Evolutionary conservation across 2,329 filamentous ascomycete species (phyloP), one percentile per base, ranked within the genome.

Genomic region (Beauveria rudraprayagi): DNA sequence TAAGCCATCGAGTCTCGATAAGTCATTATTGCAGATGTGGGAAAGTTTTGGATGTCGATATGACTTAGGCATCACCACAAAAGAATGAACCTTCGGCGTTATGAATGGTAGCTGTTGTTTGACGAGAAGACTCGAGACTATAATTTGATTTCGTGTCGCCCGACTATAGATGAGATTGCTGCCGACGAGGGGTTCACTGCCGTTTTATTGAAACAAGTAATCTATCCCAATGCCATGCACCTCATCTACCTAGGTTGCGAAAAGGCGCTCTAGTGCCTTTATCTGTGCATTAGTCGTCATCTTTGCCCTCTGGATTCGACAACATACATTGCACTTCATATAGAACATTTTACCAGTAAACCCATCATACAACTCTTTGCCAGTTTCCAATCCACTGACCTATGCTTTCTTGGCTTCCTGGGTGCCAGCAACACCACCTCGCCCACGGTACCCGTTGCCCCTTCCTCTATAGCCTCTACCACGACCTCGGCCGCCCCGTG

Each of bases 381-480:
- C 46, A 8, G 24, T 17, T 24, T 47, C 26, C 8, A 30, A 5
- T 11, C 17, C 41, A 37, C 3, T 3, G 40, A 30, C 41, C 37
- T 52, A 51, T 22, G 40, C 48, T 28, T 50, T 28, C 47, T 53
- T 56, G 50, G 19, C 57, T 51, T 47, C 62, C 60, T 50, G 57
- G 52, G 53, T 60, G 10, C 58, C 52, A 34, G 57, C 34, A 59
- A 55, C 52, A 54, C 72, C 70, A 16, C 71, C 73, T 52, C 76
- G 72, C 48, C 74, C 71, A 43, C 75, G 70, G 17, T 70, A 67
- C 44, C 64, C 63, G 16, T 70, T 70, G 19, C 75, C 73, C 26
- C 74, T 70, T 28, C 73, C 76, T 57, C 77, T 70, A 44, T 74
- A 73, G 52, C 78, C 72, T 16, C 77, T 71, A 14, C 74, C 74